phyloP scores from a whole-genome alignment of 2,329 filamentous ascomycete genomes.

The Thielaviopsis populi region DNA sequence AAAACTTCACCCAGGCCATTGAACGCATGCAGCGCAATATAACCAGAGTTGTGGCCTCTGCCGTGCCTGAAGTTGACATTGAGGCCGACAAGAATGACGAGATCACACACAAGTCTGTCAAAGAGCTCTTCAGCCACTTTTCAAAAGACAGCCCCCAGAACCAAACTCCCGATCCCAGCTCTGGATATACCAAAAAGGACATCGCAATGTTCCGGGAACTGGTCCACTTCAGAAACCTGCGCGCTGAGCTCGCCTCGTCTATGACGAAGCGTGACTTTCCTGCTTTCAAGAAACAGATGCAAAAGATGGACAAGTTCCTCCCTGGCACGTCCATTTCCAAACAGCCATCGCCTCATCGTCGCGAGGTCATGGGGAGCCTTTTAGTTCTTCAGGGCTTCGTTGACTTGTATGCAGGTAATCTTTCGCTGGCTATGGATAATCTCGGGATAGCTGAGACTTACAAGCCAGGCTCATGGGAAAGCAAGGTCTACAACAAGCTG shows the following conservation, averaged over 20 bases:
- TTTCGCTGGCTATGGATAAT: background rate
- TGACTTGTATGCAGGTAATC: background rate
- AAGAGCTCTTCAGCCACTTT: background rate
- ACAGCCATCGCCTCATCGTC: background rate
- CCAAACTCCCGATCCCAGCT: background rate
- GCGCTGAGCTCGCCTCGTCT: background rate
- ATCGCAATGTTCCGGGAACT: background rate
- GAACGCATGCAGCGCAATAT: background rate
- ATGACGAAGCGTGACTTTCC: background rate
- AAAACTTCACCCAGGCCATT: background rate
- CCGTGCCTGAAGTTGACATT: background rate
- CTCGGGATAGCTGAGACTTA: background rate
- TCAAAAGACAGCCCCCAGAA: background rate
- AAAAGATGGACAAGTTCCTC: background rate
- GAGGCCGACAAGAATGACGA: background rate
- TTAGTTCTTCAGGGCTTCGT: background rate
- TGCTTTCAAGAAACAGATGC: background rate
- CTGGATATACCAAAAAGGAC: background rate
- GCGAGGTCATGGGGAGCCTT: background rate
- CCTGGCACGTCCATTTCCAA: background rate
- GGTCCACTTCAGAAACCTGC: background rate
- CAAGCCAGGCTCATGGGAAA: background rate
- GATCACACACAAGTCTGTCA: background rate
- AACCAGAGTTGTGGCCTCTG: background rate
- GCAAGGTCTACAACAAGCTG: background rate